Conservation (phyloP, 768 basidiomycete genomes). For the Boletus reticuloceps region DNA sequence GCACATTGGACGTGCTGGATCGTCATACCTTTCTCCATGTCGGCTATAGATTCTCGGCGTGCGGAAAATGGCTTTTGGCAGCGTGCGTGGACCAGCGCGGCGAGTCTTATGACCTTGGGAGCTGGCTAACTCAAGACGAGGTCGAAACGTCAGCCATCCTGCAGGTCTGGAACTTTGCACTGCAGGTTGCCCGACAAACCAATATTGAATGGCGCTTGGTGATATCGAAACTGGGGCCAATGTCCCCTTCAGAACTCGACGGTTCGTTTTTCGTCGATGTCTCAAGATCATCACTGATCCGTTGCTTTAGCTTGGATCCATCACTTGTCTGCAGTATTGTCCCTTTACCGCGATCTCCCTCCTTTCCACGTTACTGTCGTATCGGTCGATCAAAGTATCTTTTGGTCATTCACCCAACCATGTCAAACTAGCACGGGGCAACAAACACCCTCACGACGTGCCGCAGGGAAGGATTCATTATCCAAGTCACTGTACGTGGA, state of each 20-base stretch:
- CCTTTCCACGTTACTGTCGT: slow-evolving; percentile 60
- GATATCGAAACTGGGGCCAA: slow-evolving; percentile 63
- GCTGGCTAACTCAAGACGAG: slow-evolving; percentile 60
- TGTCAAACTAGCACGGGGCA: slow-evolving; percentile 19
- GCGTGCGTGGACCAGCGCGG: slow-evolving; percentile 76
- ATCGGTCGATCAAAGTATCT: slow-evolving; percentile 55
- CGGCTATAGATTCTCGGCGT: slow-evolving; percentile 63
- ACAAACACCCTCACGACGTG: slow-evolving; percentile 27
- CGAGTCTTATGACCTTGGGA: slow-evolving; percentile 65
- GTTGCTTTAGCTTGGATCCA: slow-evolving; percentile 59
- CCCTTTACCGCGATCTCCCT: slow-evolving; percentile 40
- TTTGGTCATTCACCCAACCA: slow-evolving; percentile 55
- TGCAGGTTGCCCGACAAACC: slow-evolving; percentile 58
- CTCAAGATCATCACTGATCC: background rate
- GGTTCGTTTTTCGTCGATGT: slow-evolving; percentile 43
- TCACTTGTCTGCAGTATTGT: slow-evolving; percentile 43
- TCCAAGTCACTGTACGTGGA: slow-evolving; percentile 34
- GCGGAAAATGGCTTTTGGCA: slow-evolving; percentile 77
- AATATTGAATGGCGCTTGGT: slow-evolving; percentile 81
- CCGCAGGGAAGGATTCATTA: slow-evolving; percentile 29
- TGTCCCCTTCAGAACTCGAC: slow-evolving; percentile 58
- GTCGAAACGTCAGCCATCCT: slow-evolving; percentile 46
- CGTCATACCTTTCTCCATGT: slow-evolving; percentile 70
- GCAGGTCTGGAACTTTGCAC: slow-evolving; percentile 70
- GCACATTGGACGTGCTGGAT: slow-evolving; percentile 50